Evolutionary conservation across 140 eudicot species (phyloP).

Genomic region (Ambrosia hybrid): DNA sequence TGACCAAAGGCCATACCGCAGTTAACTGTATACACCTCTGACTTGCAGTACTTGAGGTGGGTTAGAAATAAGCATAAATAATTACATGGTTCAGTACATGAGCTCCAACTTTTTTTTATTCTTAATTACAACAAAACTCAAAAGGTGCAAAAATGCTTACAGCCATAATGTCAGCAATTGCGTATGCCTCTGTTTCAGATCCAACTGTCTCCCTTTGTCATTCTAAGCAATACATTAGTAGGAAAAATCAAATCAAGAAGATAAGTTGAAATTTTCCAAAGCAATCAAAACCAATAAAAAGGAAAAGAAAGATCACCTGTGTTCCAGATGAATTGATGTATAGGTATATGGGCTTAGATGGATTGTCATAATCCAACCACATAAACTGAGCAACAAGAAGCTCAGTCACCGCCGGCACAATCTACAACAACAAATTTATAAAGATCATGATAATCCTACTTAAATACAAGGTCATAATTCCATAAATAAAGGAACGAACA

Average conservation of each 20-base stretch:
- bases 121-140: not conserved
- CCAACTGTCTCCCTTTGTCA: conserved; percentile 66
- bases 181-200: conserved; percentile 79
- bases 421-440: conserved; percentile 41
- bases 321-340: conserved; percentile 91
- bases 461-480: no score
- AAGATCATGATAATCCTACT: not conserved
- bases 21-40: conserved; percentile 73
- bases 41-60: conserved; percentile 52
- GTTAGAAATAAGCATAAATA: not conserved
- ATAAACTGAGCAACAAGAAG: conserved; percentile 81
- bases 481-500: not conserved
- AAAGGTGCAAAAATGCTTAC: conserved; percentile 44
- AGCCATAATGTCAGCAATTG: conserved; percentile 75
- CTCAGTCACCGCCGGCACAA: conserved; percentile 85
- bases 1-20: conserved; percentile 85
- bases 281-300: not conserved
- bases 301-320: conserved; percentile 45
- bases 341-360: conserved; percentile 73
- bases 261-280: not conserved
- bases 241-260: not conserved
- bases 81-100: not conserved
- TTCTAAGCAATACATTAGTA: conserved; percentile 40
- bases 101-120: not conserved
- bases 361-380: conserved; percentile 80